These are phyloP conservation scores for Coemansia sp. DNA, from an alignment of 192 early-diverging fungal species.

Conservation along the genomic window DNA sequence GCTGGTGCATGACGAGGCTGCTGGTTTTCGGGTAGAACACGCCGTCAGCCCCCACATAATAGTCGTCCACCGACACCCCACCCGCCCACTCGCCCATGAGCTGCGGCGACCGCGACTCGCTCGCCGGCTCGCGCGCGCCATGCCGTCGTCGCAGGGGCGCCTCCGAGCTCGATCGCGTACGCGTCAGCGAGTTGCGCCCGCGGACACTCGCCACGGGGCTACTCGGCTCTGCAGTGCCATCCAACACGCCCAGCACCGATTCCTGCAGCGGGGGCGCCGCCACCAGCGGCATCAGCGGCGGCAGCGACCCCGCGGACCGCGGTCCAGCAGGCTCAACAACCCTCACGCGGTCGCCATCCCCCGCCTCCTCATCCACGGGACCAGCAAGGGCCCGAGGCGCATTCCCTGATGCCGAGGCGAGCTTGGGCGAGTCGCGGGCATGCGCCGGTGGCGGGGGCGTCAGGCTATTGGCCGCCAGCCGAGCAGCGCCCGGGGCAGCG, in stretches of 20 bases:
- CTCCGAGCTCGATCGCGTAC: slow-evolving; percentile 46
- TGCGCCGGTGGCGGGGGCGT: slow-evolving; percentile 18
- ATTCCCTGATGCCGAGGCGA: neutral
- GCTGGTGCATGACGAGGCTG: slow-evolving; percentile 62
- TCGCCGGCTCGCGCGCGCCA: neutral
- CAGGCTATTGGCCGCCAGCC: neutral
- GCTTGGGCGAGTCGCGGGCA: slow-evolving; percentile 14
- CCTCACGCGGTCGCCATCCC: neutral
- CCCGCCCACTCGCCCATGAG: slow-evolving; percentile 22
- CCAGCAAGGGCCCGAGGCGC: neutral
- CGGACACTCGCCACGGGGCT: neutral
- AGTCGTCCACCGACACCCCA: slow-evolving; percentile 44
- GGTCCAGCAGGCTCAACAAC: neutral
- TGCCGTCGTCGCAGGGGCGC: slow-evolving; percentile 25
- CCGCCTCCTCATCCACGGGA: neutral
- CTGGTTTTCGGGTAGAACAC: slow-evolving; percentile 49
- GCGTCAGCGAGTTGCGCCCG: slow-evolving; percentile 29
- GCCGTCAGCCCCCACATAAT: slow-evolving; percentile 50
- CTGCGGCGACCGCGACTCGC: slow-evolving; percentile 3
- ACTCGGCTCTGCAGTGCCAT: slow-evolving; percentile 45
- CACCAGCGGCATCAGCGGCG: neutral
- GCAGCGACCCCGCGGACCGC: neutral
- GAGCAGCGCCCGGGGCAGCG: slow-evolving; percentile 12
- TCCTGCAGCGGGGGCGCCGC: slow-evolving; percentile 1
- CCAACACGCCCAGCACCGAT: slow-evolving; percentile 43